Percentiles rank a stretch among this genome's conserved stretches.
Conservation (phyloP, 352 stramenopile species). For the Phytophthora sp. region DNA sequence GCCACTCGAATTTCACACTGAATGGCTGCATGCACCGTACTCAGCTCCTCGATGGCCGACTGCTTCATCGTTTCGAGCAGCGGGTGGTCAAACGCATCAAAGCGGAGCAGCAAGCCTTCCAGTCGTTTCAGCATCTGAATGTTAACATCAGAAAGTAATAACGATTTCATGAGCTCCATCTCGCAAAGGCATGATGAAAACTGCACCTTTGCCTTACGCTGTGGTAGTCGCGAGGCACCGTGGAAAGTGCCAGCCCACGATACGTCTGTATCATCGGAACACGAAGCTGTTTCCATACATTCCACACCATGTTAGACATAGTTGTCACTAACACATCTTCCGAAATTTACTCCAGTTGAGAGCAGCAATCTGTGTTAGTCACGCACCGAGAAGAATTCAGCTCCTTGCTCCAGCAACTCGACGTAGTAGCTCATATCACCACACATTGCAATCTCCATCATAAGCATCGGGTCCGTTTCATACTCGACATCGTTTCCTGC, state of each 20-base stretch:
- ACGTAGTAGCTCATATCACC: constrained; percentile 80
- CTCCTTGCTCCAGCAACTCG: constrained; percentile 72
- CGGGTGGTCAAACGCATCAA: constrained; percentile 72
- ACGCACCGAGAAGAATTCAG: constrained; percentile 81
- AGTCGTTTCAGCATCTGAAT: constrained; percentile 51
- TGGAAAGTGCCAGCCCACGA: constrained; percentile 56
- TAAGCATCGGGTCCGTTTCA: constrained; percentile 31
- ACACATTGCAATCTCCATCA: constrained; percentile 48
- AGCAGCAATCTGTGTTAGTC: too few relatives aligned
- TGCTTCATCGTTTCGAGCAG: constrained; percentile 72
- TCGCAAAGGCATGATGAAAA: too few relatives aligned
- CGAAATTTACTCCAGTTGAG: too few relatives aligned
- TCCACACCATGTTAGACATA: not conserved
- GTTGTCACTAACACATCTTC: too few relatives aligned
- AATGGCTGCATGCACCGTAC: constrained; percentile 66
- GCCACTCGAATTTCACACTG: constrained; percentile 70
- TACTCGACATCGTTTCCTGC: constrained; percentile 16
- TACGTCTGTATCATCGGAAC: constrained; percentile 79
- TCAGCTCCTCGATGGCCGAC: constrained; percentile 76
- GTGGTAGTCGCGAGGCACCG: constrained; percentile 59
- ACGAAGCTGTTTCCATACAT: constrained; percentile 54
- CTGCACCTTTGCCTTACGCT: constrained; percentile 43
- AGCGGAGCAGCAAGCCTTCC: constrained; percentile 58
- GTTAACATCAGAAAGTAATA: not conserved
- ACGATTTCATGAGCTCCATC: constrained; percentile 4